Evolutionary conservation across 1,284 basidiomycete genomes (phyloP), one percentile per base, ranked within the genome.

Genomic region (Fomitopsis schrenkii): DNA sequence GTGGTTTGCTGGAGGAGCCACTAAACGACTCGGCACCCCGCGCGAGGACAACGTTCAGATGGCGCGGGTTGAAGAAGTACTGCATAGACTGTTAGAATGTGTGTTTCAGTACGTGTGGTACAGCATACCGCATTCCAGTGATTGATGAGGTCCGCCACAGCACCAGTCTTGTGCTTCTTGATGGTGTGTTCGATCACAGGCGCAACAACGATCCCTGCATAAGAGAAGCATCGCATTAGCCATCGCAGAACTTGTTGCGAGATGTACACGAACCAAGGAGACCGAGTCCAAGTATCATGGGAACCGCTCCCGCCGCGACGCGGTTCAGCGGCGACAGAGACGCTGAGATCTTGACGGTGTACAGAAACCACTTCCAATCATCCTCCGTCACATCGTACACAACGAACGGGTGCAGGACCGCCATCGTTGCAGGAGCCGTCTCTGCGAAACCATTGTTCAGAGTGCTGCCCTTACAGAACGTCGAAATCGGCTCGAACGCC

Each of bases 381-480:
- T 63, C 64, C 66, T 79, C 74, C 12, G 57, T 68, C 9, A 81
- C 69, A 64, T 80, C 77, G 64, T 76, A 75, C 45, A 70, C 65
- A 8, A 61, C 62, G 61, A 81, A 80, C 10, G 78, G 78, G 66
- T 81, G 79, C 15, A 73, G 74, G 38, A 58, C 56, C 33, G 55
- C 46, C 22, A 41, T 3, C 8, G 57, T 54, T 12, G 53, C 44
- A 12, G 69, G 69, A 12, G 62, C 55, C 17, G 48, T 33, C 15
- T 59, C 36, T 9, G 61, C 54, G 61, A 69, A 70, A 4, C 69
- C 68, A 40, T 60, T 58, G 36, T 60, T 58, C 42, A 70, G 62
- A 30, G 53, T 56, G 17, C 22, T 52, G 22, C 63, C 62, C 36
- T 52, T 45, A 22, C 60, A 48, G 38, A 63, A 44, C 19, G 68